Evolutionary conservation across 1,139 yeast species (phyloP), one percentile per base, ranked within the genome.

Genomic region (Yamadazyma diddensiae): DNA sequence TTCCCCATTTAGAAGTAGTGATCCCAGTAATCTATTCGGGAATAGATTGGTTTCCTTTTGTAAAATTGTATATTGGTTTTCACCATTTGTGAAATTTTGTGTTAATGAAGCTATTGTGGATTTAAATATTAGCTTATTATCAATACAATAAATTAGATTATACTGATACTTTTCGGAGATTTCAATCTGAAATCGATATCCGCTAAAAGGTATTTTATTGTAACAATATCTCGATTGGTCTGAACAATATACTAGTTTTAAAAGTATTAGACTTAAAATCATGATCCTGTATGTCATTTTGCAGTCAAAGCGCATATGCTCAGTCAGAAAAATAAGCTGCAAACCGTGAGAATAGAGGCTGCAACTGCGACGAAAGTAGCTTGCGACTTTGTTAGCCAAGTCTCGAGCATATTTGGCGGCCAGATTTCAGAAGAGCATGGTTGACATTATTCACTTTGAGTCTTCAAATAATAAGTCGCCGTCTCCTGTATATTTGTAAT

Each of bases 111-210:
- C 41, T 19, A 55, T 50, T 16, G 44, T 35, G 12, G 46, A 28
- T 31, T 59, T 64, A 29, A 44, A 51, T 4, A 59, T 47, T 15
- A 59, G 36, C 34, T 53, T 58, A 35, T 58, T 58, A 34, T 62
- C 65, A 26, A 49, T 45, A 32, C 66, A 62, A 31, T 60, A 57
- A 8, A 59, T 37, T 23, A 62, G 42, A 33, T 24, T 12, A 32
- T 35, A 45, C 9, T 6, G 9, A 5, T 33, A 4, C 6, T 37
- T 35, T 6, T 50, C 20, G 14, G 43, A 38, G 9, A 57, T 39
- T 34, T 56, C 65, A 27, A 52, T 42, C 34, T 61, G 66, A 15
- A 62, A 39, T 36, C 55, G 57, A 42, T 54, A 63, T 1, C 69
- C 69, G 1, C 65, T 56, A 34, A 59, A 62, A 2, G 60, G 55